phyloP scores from a whole-genome alignment of 208 protist genomes.

The Wallacemonas sp. region DNA sequence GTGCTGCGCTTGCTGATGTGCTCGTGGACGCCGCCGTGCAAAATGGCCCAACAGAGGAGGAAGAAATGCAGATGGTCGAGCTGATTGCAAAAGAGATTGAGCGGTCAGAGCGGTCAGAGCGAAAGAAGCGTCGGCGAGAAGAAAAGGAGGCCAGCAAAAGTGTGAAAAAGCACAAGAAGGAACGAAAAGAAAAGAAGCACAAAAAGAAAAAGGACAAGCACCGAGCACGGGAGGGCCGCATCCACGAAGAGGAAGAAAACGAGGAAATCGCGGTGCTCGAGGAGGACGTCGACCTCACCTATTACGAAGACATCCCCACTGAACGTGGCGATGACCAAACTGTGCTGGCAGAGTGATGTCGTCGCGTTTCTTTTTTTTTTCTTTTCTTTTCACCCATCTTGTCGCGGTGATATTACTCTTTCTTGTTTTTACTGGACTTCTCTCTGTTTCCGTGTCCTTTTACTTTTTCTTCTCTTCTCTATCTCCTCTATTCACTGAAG shows the following conservation, averaged over 20 bases:
- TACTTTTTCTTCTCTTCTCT: too few species aligned
- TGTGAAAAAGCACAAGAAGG: conserved; percentile 16
- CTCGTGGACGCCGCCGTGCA: not conserved
- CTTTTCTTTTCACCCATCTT: too few species aligned
- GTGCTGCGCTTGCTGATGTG: not conserved
- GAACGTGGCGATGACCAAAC: too few species aligned
- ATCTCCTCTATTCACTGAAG: too few species aligned
- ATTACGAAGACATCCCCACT: too few species aligned
- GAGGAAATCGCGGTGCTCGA: not conserved
- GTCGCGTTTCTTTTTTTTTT: conserved; percentile 13
- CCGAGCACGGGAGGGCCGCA: too few species aligned
- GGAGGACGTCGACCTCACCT: too few species aligned
- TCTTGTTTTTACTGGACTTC: too few species aligned
- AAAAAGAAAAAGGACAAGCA: conserved; percentile 10
- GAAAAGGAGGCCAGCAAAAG: conserved; percentile 17
- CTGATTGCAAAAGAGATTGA: conserved; percentile 7
- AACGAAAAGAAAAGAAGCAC: conserved; percentile 16
- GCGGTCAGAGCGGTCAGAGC: not conserved
- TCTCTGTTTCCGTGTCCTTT: too few species aligned
- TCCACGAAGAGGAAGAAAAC: not conserved
- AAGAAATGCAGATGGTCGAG: conserved; percentile 4
- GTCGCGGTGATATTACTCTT: too few species aligned
- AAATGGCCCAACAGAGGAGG: not conserved
- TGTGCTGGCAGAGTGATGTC: not conserved
- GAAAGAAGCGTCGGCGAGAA: conserved; percentile 18